Percentiles rank a stretch among this genome's conserved stretches.
Conservation (phyloP, 108 stramenopile genomes). For the Nannochloropsis salina region DNA sequence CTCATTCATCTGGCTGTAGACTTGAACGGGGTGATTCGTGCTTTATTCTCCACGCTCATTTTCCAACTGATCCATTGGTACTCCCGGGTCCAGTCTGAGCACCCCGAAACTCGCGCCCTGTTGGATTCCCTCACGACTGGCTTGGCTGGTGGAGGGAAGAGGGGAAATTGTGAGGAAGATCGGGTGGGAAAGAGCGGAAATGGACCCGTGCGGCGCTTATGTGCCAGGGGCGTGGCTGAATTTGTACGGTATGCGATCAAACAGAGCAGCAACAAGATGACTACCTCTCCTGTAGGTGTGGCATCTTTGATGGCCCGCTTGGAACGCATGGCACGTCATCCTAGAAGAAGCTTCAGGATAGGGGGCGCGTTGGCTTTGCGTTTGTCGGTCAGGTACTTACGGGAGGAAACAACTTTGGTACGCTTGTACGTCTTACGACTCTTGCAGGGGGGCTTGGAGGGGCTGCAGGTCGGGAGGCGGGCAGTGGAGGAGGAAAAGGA, state of each 20-base stretch:
- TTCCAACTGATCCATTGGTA: slow-evolving; percentile 45
- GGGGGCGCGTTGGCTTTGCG: slow-evolving; percentile 34
- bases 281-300: slow-evolving; percentile 30
- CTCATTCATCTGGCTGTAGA: slow-evolving; percentile 40
- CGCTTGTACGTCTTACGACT: slow-evolving; percentile 32
- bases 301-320: slow-evolving; percentile 35
- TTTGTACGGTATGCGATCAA: slow-evolving; percentile 46
- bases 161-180: background rate
- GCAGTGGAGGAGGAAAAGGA: slow-evolving; percentile 28
- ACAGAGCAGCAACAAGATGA: slow-evolving; percentile 31
- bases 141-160: slow-evolving; percentile 21
- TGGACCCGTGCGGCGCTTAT: slow-evolving; percentile 33
- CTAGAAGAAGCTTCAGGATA: slow-evolving; percentile 24
- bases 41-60: slow-evolving; percentile 37
- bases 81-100: slow-evolving; percentile 31
- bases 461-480: slow-evolving; percentile 27
- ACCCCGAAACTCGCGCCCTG: slow-evolving; percentile 31
- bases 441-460: slow-evolving; percentile 34
- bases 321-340: slow-evolving; percentile 33
- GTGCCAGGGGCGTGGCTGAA: slow-evolving; percentile 34
- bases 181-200: background rate
- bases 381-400: slow-evolving; percentile 23
- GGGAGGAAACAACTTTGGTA: slow-evolving; percentile 38
- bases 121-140: slow-evolving; percentile 39
- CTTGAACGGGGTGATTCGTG: slow-evolving; percentile 35